Evolutionary conservation across 1,139 yeast species (phyloP).

Genomic region (Debaryomycetaceae sp.): DNA sequence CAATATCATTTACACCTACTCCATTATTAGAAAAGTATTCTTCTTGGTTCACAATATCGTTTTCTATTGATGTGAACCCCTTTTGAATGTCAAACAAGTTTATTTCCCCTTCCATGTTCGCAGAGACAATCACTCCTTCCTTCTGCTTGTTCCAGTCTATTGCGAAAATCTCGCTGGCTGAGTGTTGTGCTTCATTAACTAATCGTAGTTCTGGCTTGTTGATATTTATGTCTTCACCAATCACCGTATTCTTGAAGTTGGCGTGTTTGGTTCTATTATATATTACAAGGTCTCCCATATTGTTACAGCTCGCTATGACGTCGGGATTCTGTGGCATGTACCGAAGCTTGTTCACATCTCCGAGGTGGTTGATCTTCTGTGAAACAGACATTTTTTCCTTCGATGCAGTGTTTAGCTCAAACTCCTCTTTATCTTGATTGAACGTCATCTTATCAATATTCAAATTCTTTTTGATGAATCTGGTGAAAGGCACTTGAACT

Average conservation of each 20-base stretch:
- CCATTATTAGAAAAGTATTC: conserved; percentile 11
- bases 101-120: conserved; percentile 34
- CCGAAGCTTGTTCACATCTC: conserved; percentile 41
- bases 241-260: conserved; percentile 29
- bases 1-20: conserved; percentile 56
- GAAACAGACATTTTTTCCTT: conserved; percentile 27
- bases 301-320: conserved; percentile 40
- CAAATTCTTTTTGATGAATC: conserved; percentile 27
- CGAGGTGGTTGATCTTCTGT: conserved; percentile 41
- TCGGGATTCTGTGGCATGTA: conserved; percentile 47
- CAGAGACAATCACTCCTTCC: conserved; percentile 35
- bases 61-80: conserved; percentile 14
- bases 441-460: conserved; percentile 33
- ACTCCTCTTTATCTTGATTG: conserved; percentile 40
- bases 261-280: conserved; percentile 55
- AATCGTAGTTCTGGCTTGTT: conserved; percentile 31
- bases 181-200: conserved; percentile 4
- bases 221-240: conserved; percentile 25
- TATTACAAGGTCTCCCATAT: conserved; percentile 37
- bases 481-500: conserved; percentile 34
- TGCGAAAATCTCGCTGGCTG: conserved; percentile 35
- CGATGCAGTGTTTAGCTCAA: conserved; percentile 29
- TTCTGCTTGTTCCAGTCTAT: conserved; percentile 42
- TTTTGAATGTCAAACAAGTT: conserved; percentile 32
- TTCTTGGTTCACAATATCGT: conserved; percentile 7